Evolutionary conservation across 1,284 basidiomycete species (phyloP).

Genomic region (Boletus sp.): DNA sequence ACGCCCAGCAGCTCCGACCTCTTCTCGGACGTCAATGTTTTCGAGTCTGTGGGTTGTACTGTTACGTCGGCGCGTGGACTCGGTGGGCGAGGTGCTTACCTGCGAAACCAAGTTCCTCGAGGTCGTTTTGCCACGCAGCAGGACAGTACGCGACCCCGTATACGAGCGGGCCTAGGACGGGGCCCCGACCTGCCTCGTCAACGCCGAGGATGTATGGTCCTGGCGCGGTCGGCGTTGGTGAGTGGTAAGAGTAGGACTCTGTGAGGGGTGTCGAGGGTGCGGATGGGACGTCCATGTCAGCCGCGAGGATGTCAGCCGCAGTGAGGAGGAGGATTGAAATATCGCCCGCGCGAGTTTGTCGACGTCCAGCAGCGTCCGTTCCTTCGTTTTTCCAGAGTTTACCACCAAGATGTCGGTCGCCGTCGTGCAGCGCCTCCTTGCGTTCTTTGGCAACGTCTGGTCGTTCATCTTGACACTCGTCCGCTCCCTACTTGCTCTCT

Average conservation of each 20-base stretch:
- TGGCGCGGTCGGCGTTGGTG: slow-evolving; percentile 56
- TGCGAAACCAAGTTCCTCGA: slow-evolving; percentile 86
- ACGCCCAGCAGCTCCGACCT: slow-evolving; percentile 60
- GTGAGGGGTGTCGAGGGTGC: slow-evolving; percentile 41
- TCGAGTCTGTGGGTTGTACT: slow-evolving; percentile 65
- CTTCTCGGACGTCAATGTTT: slow-evolving; percentile 77
- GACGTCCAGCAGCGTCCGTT: background rate
- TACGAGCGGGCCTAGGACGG: slow-evolving; percentile 90
- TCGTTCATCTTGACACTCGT: slow-evolving; percentile 30
- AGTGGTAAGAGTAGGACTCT: slow-evolving; percentile 82
- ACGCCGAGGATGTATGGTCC: slow-evolving; percentile 90
- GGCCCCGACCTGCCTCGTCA: slow-evolving; percentile 95
- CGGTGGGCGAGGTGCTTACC: slow-evolving; percentile 41
- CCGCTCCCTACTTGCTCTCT: slow-evolving; percentile 25
- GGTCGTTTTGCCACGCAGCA: slow-evolving; percentile 64
- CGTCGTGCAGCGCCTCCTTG: slow-evolving; percentile 1
- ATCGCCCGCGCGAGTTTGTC: background rate
- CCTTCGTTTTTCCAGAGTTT: background rate
- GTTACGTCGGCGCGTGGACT: background rate
- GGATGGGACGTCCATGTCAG: slow-evolving; percentile 17
- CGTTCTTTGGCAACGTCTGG: slow-evolving; percentile 24
- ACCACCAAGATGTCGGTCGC: slow-evolving; percentile 9
- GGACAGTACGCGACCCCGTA: slow-evolving; percentile 96
- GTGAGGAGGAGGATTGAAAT: slow-evolving; percentile 16
- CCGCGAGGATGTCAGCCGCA: slow-evolving; percentile 9